Evolutionary conservation across 1,139 yeast genomes (phyloP), one percentile per base, ranked within the genome.

Genomic region (Petasospora fabianii): DNA sequence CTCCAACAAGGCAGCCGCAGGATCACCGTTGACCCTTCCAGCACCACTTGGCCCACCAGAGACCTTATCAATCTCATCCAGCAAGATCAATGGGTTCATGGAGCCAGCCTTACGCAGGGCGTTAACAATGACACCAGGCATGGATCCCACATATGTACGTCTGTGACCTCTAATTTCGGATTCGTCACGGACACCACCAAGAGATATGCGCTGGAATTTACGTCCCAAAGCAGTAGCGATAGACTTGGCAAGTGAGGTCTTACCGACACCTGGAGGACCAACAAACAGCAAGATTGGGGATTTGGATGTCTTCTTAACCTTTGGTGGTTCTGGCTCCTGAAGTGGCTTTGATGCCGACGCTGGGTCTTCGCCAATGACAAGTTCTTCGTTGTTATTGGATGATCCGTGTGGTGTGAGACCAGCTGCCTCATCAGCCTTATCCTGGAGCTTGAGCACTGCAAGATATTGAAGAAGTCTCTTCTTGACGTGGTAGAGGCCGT

Each of bases 261-360:
- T 88, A 29, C 97, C 97, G 7, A 88, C 95, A 34, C 97, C 97
- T 0, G 97, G 97, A 9, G 97, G 97, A 0, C 97, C 97, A 3
- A 88, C 88, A 43, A 90, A 68, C 62, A 87, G 72, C 33, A 90
- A 68, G 35, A 87, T 86, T 20, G 95, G 92, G 7, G 92, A 39
- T 24, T 40, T 44, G 2, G 48, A 42, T 5, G 26, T 27, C 24
- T 30, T 34, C 22, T 22, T 37, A 30, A 9, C 20, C 27, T 42
- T 33, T 28, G 34, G 32, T 12, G 6, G 22, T 21, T 12, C 31
- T 24, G 14, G 35, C 5, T 14, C 31, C 31, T 27, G 32, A 28
- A 30, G 5, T 29, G 36, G 30, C 15, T 19, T 14, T 13, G 24
- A 12, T 6, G 26, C 12, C 27, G 24, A 21, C 2, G 24, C 10